Base-by-base conservation (phyloP, 2,329 filamentous ascomycete species). In the Knoxdaviesia capensis region DNA sequence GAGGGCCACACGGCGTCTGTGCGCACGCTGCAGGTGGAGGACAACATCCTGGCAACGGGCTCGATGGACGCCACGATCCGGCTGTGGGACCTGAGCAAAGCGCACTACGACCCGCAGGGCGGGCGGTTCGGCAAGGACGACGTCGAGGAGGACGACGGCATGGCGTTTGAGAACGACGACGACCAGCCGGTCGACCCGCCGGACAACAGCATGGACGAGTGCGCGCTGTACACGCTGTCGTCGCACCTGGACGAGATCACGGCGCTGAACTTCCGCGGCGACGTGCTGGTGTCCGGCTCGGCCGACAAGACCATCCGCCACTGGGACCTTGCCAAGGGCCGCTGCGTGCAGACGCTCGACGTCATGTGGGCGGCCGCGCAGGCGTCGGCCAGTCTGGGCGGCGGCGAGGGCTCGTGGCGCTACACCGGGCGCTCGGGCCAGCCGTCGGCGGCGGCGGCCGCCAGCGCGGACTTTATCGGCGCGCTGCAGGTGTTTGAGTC, bases 291-390 rank as follows among this genome's bases (percentile, higher is more conserved):
- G 32, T 98, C 90, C 2, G 90, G 90, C 8, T 96, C 88, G 6
- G 81, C 90, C 1, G 90, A 98, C 63, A 98, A 98, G 68, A 98
- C 90, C 1, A 66, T 98, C 43, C 78, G 90, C 38, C 90, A 98
- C 58, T 98, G 90, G 90, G 90, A 98, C 64, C 69, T 98, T 40
- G 83, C 88, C 52, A 94, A 87, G 57, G 90, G 90, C n/a, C 80
- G 90, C 40, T 96, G 90, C 58, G 83, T 98, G 42, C 90, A 98
- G 60, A 98, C 90, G 3, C 66, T 98, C 40, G 90, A 98, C 59
- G 88, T 98, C 6, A 81, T 98, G 57, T 98, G 90, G 90, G 90
- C 90, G 7, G 87, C 90, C 5, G 87, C 90, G 3, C 87, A 94
- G 61, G 84, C 85, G 8, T 82, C 77, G 7, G 74, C 77, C 35